Conservation (phyloP, 306 rosid species). For the Quercus variabilis region DNA sequence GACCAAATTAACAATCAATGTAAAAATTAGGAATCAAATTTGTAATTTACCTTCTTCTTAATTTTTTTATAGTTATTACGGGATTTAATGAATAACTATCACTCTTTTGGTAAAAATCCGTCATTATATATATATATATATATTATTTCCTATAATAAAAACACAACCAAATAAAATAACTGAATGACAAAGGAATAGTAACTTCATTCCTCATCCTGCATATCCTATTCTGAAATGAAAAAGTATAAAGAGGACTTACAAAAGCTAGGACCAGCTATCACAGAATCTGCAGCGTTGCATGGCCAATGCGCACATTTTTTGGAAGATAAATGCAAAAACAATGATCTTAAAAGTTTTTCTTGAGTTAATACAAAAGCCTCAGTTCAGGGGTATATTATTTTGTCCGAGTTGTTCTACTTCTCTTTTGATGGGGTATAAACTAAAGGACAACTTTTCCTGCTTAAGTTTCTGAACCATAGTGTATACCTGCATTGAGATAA, state of each 20-base stretch:
- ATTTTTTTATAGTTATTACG: no score
- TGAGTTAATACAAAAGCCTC: neutral
- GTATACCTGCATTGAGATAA: slow-evolving; percentile 54
- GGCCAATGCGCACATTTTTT: neutral
- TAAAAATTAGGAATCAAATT: no score
- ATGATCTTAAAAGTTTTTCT: neutral
- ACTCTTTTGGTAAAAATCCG: no score
- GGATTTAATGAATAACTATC: no score
- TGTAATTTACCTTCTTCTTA: no score
- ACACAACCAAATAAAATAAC: no score
- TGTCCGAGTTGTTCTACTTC: slow-evolving; percentile 33
- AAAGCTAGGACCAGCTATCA: neutral
- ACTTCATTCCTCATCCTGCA: no score
- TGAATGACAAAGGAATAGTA: no score
- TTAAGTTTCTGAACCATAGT: slow-evolving; percentile 66
- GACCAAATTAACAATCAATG: no score
- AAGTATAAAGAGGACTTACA: neutral
- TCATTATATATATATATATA: no score
- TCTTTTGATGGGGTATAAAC: slow-evolving; percentile 30
- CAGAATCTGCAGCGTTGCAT: neutral
- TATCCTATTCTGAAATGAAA: no score
- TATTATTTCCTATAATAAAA: no score
- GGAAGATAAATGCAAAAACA: neutral
- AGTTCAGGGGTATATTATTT: slow-evolving; percentile 1
- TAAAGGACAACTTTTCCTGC: slow-evolving; percentile 38